Conservation (phyloP, 805 yeast genomes). For the Metschnikowia borealis region DNA sequence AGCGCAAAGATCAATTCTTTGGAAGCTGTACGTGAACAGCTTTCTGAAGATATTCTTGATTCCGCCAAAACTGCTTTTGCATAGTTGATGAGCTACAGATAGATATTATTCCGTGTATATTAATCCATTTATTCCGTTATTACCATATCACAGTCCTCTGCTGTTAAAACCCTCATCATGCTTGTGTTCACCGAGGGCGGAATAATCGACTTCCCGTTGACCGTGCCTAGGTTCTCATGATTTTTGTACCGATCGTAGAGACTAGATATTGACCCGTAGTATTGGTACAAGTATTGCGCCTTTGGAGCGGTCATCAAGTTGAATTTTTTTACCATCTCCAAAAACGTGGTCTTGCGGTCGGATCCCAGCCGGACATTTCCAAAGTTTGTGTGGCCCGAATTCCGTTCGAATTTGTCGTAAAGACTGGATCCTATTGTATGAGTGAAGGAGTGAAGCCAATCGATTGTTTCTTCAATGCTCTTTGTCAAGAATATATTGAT, state of each 20-base stretch:
- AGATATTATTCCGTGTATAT: background rate
- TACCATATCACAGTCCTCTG: constrained; percentile 46
- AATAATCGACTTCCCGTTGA: constrained; percentile 45
- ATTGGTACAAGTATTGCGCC: constrained; percentile 42
- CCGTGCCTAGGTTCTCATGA: constrained; percentile 22
- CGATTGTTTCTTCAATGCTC: constrained; percentile 43
- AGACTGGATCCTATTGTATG: constrained; percentile 46
- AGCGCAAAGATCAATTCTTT: constrained; percentile 33
- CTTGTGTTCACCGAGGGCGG: constrained; percentile 49
- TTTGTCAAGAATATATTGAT: constrained; percentile 50
- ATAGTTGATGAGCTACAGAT: background rate
- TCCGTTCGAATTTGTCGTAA: constrained; percentile 54
- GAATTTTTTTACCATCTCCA: constrained; percentile 52
- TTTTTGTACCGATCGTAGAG: constrained; percentile 25
- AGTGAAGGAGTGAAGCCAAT: constrained; percentile 55
- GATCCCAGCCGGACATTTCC: constrained; percentile 54
- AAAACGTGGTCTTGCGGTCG: constrained; percentile 42
- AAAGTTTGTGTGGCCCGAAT: constrained; percentile 51
- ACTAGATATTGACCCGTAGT: constrained; percentile 37
- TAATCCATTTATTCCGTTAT: constrained; percentile 19
- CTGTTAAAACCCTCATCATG: constrained; percentile 44
- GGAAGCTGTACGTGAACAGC: constrained; percentile 42
- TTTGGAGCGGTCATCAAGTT: constrained; percentile 53
- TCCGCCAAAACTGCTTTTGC: constrained; percentile 43
- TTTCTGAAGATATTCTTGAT: constrained; percentile 53